Evolutionary conservation across 495 filamentous ascomycete genomes (phyloP).

Genomic region (Penicillium pancosmium): DNA sequence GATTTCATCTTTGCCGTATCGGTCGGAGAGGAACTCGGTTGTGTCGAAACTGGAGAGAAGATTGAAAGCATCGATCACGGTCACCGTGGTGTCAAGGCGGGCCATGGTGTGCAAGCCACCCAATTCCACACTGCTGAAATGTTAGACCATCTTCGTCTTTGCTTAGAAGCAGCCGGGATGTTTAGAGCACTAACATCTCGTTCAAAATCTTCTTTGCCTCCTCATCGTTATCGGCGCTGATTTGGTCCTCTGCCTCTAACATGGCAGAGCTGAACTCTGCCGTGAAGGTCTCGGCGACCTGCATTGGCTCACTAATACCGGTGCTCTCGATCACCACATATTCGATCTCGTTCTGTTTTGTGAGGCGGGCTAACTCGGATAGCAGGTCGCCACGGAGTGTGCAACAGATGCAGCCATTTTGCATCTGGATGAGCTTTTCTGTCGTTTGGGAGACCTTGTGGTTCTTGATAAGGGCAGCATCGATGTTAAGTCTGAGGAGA

Average conservation of each 20-base stretch:
- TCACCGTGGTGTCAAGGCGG: slow-evolving; percentile 60
- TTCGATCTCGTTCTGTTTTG: slow-evolving; percentile 51
- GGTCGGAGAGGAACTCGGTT: slow-evolving; percentile 56
- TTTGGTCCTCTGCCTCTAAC: slow-evolving; percentile 39
- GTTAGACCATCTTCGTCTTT: not conserved
- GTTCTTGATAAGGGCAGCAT: slow-evolving; percentile 55
- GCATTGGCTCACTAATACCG: slow-evolving; percentile 64
- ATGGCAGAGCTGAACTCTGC: slow-evolving; percentile 50
- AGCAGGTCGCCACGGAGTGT: slow-evolving; percentile 61
- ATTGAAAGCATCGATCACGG: slow-evolving; percentile 61
- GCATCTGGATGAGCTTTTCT: slow-evolving; percentile 60
- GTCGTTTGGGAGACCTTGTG: slow-evolving; percentile 55
- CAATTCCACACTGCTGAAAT: slow-evolving; percentile 40
- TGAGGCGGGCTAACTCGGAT: slow-evolving; percentile 53
- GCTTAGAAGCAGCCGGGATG: not conserved
- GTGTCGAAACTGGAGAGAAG: slow-evolving; percentile 60
- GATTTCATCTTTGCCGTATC: slow-evolving; percentile 44
- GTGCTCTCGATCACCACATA: slow-evolving; percentile 65
- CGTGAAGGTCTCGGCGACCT: slow-evolving; percentile 64
- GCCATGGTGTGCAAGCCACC: slow-evolving; percentile 57
- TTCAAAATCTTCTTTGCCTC: slow-evolving; percentile 39
- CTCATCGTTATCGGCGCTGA: slow-evolving; percentile 29
- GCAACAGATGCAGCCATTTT: slow-evolving; percentile 67
- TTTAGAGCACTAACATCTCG: slow-evolving; percentile 35
- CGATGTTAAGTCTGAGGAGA: slow-evolving; percentile 52